A percentile compares a stretch with the other conserved stretches of the same genome.
Evolutionary conservation across 2,329 filamentous ascomycete species (phyloP).

Genomic region (Aspergillus pseudotamarii): DNA sequence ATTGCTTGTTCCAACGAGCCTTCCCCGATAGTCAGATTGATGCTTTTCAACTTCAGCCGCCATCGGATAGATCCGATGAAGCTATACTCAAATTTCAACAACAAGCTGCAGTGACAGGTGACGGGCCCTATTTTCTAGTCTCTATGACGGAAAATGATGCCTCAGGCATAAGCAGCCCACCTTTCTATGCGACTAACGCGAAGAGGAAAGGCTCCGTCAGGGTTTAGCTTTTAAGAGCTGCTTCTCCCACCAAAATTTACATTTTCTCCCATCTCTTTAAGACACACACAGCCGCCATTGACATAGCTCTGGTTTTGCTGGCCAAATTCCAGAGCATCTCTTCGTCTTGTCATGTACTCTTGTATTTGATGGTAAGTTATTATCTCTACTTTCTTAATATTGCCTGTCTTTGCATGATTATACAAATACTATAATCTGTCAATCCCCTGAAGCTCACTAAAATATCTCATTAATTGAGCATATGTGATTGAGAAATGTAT

Average conservation of each 20-base stretch:
- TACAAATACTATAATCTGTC: conserved; percentile 71
- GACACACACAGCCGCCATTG: conserved; percentile 14
- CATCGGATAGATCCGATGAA: not conserved
- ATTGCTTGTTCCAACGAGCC: not conserved
- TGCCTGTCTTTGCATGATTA: conserved; percentile 64
- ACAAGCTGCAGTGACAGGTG: not conserved
- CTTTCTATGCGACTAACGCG: not conserved
- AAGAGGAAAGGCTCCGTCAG: conserved; percentile 13
- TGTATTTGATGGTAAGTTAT: conserved; percentile 35
- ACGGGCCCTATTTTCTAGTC: not conserved
- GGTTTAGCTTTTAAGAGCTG: conserved; percentile 6
- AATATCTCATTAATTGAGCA: conserved; percentile 42
- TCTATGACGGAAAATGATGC: not conserved
- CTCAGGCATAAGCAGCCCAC: not conserved
- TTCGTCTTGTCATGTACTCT: conserved; percentile 14
- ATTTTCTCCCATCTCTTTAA: conserved; percentile 9
- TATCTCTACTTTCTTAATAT: not conserved
- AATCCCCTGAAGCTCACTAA: conserved; percentile 70
- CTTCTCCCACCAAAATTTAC: conserved; percentile 20
- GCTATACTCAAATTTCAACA: not conserved
- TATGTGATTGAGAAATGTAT: conserved; percentile 49
- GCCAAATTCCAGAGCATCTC: conserved; percentile 25
- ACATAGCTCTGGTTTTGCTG: conserved; percentile 31
- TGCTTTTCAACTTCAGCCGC: not conserved
- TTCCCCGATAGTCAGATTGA: not conserved